Conservation (phyloP, 768 basidiomycete species). For the Auricularia sp. region DNA sequence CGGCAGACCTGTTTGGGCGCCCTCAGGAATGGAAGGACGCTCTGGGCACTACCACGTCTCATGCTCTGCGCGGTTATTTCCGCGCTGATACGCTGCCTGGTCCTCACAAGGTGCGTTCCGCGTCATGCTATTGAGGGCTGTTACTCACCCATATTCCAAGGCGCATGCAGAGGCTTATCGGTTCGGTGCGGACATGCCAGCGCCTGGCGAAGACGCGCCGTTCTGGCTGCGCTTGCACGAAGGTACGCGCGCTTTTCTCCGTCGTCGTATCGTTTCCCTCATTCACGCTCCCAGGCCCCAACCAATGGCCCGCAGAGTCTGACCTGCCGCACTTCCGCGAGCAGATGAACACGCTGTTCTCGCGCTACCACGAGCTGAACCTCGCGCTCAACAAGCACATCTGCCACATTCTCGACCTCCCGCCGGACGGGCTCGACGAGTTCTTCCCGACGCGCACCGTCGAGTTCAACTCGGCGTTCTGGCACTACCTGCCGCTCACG, state of each 20-base stretch:
- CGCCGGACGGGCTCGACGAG: conserved; percentile 14
- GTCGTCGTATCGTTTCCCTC: background rate
- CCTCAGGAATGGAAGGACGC: conserved; percentile 20
- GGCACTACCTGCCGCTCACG: conserved; percentile 23
- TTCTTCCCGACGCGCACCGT: conserved; percentile 16
- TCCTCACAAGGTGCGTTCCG: conserved; percentile 16
- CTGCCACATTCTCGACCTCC: conserved; percentile 18
- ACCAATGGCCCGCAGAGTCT: conserved; percentile 22
- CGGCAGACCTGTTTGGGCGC: conserved; percentile 16
- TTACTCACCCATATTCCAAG: conserved; percentile 7
- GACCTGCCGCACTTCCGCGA: conserved; percentile 20
- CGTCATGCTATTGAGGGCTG: background rate
- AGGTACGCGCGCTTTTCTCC: conserved; percentile 11
- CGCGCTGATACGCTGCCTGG: conserved; percentile 19
- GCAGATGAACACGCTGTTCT: conserved; percentile 20
- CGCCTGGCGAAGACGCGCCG: conserved; percentile 16
- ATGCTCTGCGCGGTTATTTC: conserved; percentile 20
- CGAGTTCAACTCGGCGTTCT: conserved; percentile 23
- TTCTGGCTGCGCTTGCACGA: conserved; percentile 24
- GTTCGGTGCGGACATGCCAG: conserved; percentile 19
- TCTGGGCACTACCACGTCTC: conserved; percentile 18
- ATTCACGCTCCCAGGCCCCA: conserved; percentile 16
- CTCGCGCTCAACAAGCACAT: conserved; percentile 23
- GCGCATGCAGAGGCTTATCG: conserved; percentile 24
- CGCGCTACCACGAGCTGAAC: conserved; percentile 19